Conservation (phyloP, 306 rosid species). For the Quercus mongolica region DNA sequence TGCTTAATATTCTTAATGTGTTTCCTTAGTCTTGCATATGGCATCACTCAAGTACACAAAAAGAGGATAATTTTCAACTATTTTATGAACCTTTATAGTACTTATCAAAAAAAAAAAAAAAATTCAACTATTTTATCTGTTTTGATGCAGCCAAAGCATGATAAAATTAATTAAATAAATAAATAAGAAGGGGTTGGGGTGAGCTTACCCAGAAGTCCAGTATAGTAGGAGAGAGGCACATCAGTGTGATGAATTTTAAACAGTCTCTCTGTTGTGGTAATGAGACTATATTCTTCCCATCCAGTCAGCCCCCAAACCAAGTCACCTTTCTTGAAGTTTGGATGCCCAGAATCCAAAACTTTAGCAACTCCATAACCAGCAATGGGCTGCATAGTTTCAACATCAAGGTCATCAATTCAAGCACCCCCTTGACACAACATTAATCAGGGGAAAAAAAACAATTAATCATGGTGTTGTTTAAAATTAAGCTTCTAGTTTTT, state of each 20-base stretch:
- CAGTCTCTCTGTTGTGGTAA: constrained; percentile 6
- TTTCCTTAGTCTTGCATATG: too few relatives aligned
- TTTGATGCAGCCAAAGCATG: too few relatives aligned
- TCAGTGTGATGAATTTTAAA: constrained; percentile 37
- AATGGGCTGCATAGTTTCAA: constrained; percentile 29
- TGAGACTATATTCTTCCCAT: constrained; percentile 45
- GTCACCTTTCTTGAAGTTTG: constrained; percentile 37
- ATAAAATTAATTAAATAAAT: too few relatives aligned
- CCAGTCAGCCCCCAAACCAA: constrained; percentile 38
- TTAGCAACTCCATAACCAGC: constrained; percentile 37
- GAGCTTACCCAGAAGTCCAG: constrained; percentile 43
- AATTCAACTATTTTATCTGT: too few relatives aligned
- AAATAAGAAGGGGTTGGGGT: background rate
- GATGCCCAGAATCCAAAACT: constrained; percentile 40
- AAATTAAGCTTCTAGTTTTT: background rate
- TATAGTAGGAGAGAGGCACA: constrained; percentile 46
- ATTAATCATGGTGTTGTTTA: background rate
- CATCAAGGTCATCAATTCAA: background rate
- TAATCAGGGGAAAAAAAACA: too few relatives aligned
- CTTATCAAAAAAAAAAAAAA: too few relatives aligned
- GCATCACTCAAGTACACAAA: too few relatives aligned
- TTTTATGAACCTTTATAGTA: too few relatives aligned
- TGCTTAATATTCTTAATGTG: too few relatives aligned
- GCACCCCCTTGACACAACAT: background rate
- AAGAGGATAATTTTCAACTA: too few relatives aligned